Evolutionary conservation across 2,329 filamentous ascomycete genomes (phyloP).

Genomic region (Penicillium sumatraense): DNA sequence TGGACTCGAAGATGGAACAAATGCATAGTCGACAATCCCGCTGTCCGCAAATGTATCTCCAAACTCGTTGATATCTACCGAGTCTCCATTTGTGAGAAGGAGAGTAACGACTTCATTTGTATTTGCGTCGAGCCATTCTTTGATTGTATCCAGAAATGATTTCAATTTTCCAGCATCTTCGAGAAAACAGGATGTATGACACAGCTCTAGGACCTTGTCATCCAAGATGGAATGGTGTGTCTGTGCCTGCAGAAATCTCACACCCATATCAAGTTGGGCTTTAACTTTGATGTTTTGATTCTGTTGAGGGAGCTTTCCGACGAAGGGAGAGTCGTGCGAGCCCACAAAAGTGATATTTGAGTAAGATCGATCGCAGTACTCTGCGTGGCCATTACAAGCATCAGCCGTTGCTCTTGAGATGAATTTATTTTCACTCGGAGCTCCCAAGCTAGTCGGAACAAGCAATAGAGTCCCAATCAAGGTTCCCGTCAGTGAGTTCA

Average conservation of each 20-base stretch:
- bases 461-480: slow-evolving; percentile 11
- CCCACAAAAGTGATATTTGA: slow-evolving; percentile 66
- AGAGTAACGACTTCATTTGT: slow-evolving; percentile 66
- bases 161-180: slow-evolving; percentile 63
- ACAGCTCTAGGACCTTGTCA: slow-evolving; percentile 60
- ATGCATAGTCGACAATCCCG: slow-evolving; percentile 41
- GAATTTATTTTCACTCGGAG: background rate
- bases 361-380: slow-evolving; percentile 62
- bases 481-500: slow-evolving; percentile 5
- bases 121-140: slow-evolving; percentile 63
- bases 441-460: background rate
- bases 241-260: slow-evolving; percentile 68
- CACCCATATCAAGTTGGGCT: slow-evolving; percentile 63
- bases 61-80: slow-evolving; percentile 36
- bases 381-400: slow-evolving; percentile 62
- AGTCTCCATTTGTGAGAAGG: slow-evolving; percentile 66
- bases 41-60: slow-evolving; percentile 37
- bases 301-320: slow-evolving; percentile 58
- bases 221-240: slow-evolving; percentile 58
- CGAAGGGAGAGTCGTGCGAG: slow-evolving; percentile 69
- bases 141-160: slow-evolving; percentile 61
- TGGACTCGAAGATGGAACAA: slow-evolving; percentile 39
- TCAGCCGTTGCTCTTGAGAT: slow-evolving; percentile 14
- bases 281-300: slow-evolving; percentile 66
- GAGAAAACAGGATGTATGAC: slow-evolving; percentile 66